Evolutionary conservation across 306 rosid genomes (phyloP), one percentile per base, ranked within the genome.

Genomic region (Cercis canadensis): DNA sequence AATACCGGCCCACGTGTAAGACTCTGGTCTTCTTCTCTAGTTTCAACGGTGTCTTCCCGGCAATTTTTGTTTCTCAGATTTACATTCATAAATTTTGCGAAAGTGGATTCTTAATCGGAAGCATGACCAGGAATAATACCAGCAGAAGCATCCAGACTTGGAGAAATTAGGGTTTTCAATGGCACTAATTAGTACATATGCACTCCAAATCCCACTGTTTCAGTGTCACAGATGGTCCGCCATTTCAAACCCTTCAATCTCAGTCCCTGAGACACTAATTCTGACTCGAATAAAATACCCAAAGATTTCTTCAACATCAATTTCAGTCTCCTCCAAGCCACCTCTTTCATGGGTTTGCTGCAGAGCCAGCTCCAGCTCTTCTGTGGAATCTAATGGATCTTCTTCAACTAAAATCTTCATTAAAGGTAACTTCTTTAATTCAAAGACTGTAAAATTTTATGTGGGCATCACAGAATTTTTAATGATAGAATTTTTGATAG

Each of bases 361-460:
- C 36, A 61, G 56, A 5, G 19, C 67, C 12, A 69, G 37, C 78
- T 58, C 57, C 15, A 41, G 29, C 52, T 52, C 82, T 69, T 62
- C 77, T 8, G 16, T 19, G 4, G 51, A 73, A 3, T 33, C 43
- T 49, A 40, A 32, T 37, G 6, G 5, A 5, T 15, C 59, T 78
- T 74, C 79, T 69, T 58, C 74, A 4, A 8, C 74, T 12, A 77
- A 51, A 58, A 33, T 83, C 62, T 76, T 74, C 60, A 62, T 86
- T 33, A 83, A 80, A 78, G 90, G 87, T 86, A 78, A 9, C 41
- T 1, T 45, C 59, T 45, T 32, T 65, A 1, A 0, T 11, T 32
- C 70, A 44, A 21, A 13, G 5, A 16, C 21, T 11, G 24, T 66
- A 15, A 14, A 15, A 14, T 71, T 59, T 17, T 3, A 47, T 11